Evolutionary conservation across 2,329 filamentous ascomycete species (phyloP).

Genomic region (Trichoderma sp.): DNA sequence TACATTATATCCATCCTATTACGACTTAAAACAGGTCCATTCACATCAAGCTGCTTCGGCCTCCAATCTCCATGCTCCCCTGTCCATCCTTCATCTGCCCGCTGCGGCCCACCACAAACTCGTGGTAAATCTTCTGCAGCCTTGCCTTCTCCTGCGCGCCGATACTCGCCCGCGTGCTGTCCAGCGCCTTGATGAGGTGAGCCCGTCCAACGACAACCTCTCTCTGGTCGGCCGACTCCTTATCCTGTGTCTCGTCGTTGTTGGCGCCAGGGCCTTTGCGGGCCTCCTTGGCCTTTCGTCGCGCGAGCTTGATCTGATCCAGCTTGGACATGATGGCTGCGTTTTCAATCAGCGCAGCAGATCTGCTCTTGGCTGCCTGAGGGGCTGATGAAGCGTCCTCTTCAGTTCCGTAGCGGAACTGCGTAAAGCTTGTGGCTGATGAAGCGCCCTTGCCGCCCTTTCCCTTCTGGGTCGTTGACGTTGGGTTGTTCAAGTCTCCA

Average conservation of each 20-base stretch:
- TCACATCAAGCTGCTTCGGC: conserved; percentile 90
- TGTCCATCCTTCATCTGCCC: conserved; percentile 96
- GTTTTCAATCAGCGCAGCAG: conserved; percentile 69
- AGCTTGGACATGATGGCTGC: conserved; percentile 82
- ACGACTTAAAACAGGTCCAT: conserved; percentile 50
- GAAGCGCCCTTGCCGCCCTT: conserved; percentile 42
- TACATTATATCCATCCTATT: neutral
- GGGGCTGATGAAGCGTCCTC: conserved; percentile 48
- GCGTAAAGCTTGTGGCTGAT: conserved; percentile 65
- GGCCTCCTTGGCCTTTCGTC: conserved; percentile 52
- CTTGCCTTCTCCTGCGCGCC: conserved; percentile 74
- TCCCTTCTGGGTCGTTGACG: conserved; percentile 40
- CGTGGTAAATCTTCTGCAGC: conserved; percentile 80
- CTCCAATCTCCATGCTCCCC: conserved; percentile 88
- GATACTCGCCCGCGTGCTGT: conserved; percentile 80
- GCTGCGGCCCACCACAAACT: conserved; percentile 90
- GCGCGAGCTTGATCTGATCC: conserved; percentile 73
- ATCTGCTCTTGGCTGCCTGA: conserved; percentile 53
- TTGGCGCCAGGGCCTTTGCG: conserved; percentile 37
- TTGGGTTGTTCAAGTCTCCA: conserved; percentile 56
- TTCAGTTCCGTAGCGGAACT: conserved; percentile 78
- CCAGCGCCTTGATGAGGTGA: conserved; percentile 78
- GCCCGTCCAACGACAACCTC: conserved; percentile 85
- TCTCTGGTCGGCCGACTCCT: conserved; percentile 47
- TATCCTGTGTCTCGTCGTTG: conserved; percentile 37